A percentile compares a stretch with the other conserved stretches of the same genome.
Conservation (phyloP, 352 stramenopile genomes). For the Thraustochytrium striatum region DNA sequence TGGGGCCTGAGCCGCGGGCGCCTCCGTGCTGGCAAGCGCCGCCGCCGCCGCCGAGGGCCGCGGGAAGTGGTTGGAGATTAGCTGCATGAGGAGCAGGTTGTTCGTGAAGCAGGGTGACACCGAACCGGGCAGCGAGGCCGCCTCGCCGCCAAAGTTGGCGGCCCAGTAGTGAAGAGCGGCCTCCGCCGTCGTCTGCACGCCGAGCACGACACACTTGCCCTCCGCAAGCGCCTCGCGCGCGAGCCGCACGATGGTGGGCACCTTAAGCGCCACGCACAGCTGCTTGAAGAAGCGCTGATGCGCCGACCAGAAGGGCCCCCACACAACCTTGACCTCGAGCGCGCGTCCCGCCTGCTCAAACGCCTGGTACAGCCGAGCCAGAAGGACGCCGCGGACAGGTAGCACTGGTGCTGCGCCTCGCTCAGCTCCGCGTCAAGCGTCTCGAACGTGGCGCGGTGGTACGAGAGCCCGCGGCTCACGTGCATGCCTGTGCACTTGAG, state of each 20-base stretch:
- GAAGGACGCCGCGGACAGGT: not conserved
- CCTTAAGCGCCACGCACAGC: constrained; percentile 62
- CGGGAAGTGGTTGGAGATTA: constrained; percentile 29
- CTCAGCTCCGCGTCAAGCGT: constrained; percentile 18
- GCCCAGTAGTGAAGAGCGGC: constrained; percentile 57
- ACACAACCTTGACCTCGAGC: constrained; percentile 48
- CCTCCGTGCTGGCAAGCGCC: not conserved
- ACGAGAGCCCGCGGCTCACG: constrained; percentile 62
- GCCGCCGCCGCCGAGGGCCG: too few species aligned
- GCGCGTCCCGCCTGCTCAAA: constrained; percentile 20
- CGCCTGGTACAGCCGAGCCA: constrained; percentile 49
- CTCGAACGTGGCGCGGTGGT: constrained; percentile 61
- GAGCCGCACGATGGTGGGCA: constrained; percentile 52
- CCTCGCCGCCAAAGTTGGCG: constrained; percentile 26
- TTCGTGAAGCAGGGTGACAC: constrained; percentile 37
- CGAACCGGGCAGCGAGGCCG: constrained; percentile 22
- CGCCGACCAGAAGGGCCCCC: constrained; percentile 61
- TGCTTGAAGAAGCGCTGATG: constrained; percentile 68
- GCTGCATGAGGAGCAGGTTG: constrained; percentile 14
- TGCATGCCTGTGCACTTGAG: constrained; percentile 65
- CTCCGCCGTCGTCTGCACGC: constrained; percentile 67
- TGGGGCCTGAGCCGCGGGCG: constrained; percentile 26
- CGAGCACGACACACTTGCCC: constrained; percentile 64
- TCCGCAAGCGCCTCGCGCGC: constrained; percentile 55
- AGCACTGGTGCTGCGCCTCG: not conserved